phyloP scores from a whole-genome alignment of 116 monocot genomes.

The Phalaenopsis hybrid region DNA sequence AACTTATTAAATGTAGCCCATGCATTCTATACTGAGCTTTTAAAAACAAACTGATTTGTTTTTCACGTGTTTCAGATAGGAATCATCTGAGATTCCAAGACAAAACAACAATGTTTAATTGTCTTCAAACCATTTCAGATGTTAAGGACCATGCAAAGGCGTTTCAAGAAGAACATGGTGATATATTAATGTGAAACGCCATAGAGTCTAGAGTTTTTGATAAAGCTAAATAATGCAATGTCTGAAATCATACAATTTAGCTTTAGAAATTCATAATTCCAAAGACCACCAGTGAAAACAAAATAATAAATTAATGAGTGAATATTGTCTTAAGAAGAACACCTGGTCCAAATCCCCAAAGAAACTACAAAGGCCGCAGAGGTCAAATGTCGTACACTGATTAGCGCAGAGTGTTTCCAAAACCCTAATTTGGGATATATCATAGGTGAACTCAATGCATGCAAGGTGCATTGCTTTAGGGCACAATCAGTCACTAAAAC shows the following conservation, averaged over 20 bases:
- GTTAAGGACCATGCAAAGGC: not conserved
- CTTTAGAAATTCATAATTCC: not conserved
- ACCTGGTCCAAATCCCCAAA: no score
- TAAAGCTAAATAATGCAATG: not conserved
- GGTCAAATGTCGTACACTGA: no score
- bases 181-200: not conserved
- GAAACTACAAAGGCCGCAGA: no score
- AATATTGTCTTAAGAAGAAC: no score
- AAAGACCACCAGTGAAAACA: no score
- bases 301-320: no score
- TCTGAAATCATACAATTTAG: not conserved
- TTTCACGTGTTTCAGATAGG: not conserved
- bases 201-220: not conserved
- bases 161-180: not conserved
- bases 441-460: no score
- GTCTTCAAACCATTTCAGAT: not conserved
- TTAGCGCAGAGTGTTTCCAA: no score
- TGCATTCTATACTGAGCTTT: not conserved
- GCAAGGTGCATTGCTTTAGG: no score
- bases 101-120: not conserved
- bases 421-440: no score
- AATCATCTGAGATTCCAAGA: not conserved
- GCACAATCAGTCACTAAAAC: no score
- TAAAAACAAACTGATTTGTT: not conserved
- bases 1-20: not conserved